Conservation (phyloP, 2,329 filamentous ascomycete genomes). For the Amphichorda felina region DNA sequence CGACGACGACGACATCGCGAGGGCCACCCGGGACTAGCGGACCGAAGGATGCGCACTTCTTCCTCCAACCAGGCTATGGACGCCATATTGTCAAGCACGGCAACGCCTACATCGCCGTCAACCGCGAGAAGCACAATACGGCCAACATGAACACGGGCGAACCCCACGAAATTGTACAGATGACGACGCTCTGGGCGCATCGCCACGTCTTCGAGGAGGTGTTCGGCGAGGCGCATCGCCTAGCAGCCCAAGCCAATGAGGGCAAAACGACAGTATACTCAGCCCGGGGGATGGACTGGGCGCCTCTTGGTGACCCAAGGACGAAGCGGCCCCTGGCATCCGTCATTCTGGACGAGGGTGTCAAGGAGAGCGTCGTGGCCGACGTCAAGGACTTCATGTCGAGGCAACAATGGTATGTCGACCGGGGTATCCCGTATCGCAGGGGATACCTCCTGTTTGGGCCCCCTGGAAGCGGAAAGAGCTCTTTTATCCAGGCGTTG, state of each 20-base stretch:
- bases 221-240: constrained; percentile 73
- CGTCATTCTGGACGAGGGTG: constrained; percentile 72
- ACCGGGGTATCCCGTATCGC: constrained; percentile 88
- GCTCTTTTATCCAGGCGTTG: constrained; percentile 89
- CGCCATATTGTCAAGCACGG: constrained; percentile 79
- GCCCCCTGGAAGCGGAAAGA: constrained; percentile 85
- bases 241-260: constrained; percentile 70
- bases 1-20: constrained; percentile 46
- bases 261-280: constrained; percentile 92
- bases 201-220: constrained; percentile 83
- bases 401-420: constrained; percentile 78
- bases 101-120: constrained; percentile 78
- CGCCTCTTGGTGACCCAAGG: constrained; percentile 69
- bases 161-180: constrained; percentile 85
- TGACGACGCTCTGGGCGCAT: constrained; percentile 85
- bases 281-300: constrained; percentile 75
- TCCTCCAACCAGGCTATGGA: constrained; percentile 83
- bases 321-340: constrained; percentile 80
- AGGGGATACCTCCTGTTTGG: constrained; percentile 83
- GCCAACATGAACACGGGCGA: constrained; percentile 72
- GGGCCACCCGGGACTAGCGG: constrained; percentile 48
- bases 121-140: constrained; percentile 74
- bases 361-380: constrained; percentile 68
- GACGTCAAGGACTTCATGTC: constrained; percentile 76
- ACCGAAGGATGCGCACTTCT: constrained; percentile 66